A percentile compares a stretch with the other conserved stretches of the same genome.
phyloP scores from a whole-genome alignment of 2,329 filamentous ascomycete genomes.

The Xylaria sp. region DNA sequence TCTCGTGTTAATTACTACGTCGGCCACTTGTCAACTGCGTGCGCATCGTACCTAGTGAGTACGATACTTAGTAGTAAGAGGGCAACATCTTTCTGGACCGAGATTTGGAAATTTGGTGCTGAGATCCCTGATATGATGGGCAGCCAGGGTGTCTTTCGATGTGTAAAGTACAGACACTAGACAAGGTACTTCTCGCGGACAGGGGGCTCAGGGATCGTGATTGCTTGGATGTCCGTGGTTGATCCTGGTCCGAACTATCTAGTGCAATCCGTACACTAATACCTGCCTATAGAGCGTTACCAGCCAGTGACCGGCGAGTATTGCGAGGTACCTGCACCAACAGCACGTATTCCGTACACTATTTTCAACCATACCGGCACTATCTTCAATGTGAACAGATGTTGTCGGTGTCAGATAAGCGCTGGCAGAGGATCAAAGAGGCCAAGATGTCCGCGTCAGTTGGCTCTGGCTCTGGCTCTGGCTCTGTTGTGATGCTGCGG shows the following conservation, averaged over 20 bases:
- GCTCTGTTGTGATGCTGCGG: neutral
- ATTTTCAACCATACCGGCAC: neutral
- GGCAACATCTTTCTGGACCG: constrained; percentile 16
- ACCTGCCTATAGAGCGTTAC: neutral
- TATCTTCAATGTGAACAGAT: neutral
- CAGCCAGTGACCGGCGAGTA: no score
- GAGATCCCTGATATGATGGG: constrained; percentile 26
- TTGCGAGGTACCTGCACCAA: neutral
- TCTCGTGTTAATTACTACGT: constrained; percentile 2
- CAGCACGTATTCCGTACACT: neutral
- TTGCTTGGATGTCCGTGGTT: constrained; percentile 23
- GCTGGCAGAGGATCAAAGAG: neutral
- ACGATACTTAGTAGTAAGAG: neutral
- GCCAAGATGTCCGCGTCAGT: neutral
- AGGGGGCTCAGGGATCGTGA: constrained; percentile 25
- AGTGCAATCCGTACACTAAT: neutral
- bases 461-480: neutral
- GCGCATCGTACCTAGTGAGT: constrained; percentile 1
- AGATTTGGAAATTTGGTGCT: constrained; percentile 24
- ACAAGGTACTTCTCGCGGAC: constrained; percentile 5
- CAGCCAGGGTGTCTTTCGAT: constrained; percentile 23
- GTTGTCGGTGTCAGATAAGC: neutral
- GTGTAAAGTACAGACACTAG: neutral
- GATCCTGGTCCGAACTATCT: constrained; percentile 19
- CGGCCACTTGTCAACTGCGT: neutral